phyloP scores from a whole-genome alignment of 345 rosid genomes.

The Eucalyptus tenuipes region DNA sequence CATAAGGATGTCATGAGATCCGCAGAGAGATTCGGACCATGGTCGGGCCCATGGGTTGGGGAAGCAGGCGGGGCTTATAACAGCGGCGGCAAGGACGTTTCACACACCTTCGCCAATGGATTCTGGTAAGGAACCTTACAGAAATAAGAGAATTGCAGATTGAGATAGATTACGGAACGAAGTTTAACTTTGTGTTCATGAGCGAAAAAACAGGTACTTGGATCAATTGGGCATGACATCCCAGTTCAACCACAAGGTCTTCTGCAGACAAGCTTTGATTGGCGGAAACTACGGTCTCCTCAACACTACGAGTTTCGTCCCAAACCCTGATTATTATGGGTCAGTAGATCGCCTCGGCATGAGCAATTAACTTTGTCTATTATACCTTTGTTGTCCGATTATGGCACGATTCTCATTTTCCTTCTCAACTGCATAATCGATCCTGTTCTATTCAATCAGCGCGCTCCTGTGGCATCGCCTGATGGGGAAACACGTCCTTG shows the following conservation, averaged over 20 bases:
- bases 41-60: conserved; percentile 52
- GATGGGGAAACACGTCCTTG: conserved; percentile 43
- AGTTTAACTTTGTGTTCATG: not conserved
- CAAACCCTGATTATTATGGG: conserved; percentile 66
- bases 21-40: conserved; percentile 21
- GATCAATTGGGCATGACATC: conserved; percentile 62
- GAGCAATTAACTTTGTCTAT: not conserved
- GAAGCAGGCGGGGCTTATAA: conserved; percentile 68
- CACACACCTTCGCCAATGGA: conserved; percentile 40
- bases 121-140: conserved; percentile 24
- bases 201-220: conserved; percentile 23
- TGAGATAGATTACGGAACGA: not conserved
- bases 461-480: conserved; percentile 55
- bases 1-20: conserved; percentile 8
- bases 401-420: not conserved
- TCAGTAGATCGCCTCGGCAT: not conserved
- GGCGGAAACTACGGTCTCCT: conserved; percentile 66
- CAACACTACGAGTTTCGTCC: conserved; percentile 37
- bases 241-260: conserved; percentile 44
- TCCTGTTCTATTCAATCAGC: not conserved
- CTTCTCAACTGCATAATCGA: no score
- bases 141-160: not conserved
- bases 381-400: not conserved
- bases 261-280: conserved; percentile 51
- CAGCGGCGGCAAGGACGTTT: conserved; percentile 55